Base-by-base conservation (phyloP, 768 basidiomycete species). In the Mycena rosella region DNA sequence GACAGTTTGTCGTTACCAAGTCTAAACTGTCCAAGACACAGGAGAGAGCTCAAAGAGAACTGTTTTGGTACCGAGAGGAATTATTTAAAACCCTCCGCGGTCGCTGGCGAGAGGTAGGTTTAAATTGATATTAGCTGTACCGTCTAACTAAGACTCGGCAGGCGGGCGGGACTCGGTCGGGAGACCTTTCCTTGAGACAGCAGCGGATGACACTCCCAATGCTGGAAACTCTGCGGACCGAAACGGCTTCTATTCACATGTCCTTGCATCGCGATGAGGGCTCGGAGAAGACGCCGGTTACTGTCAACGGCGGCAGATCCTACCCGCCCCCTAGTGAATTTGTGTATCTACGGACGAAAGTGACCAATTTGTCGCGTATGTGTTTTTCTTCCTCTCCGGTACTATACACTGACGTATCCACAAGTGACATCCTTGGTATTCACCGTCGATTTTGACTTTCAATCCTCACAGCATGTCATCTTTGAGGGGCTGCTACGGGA, bases 41-140 rank as follows among this genome's bases (percentile, higher is more conserved):
- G 70, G 86, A 91, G 67, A 83, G 82, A 47, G 74, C 83, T 13
- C 91, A 95, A 75, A 85, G 89, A 42, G 93, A 96, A 75, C 76
- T 96, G 18, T 99, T 99, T 81, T 99, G 98, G 98, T 97, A 98
- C 76, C 86, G 96, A 38, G 96, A 99, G 77, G 89, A 91, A 69
- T 80, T 99, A 13, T 87, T 99, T 73, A 87, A 87, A 51, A 79
- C 81, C 55, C 76, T 98, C 17, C 82, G 80, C 15, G 91, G 91
- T 13, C 83, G 82, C 20, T 99, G 98, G 98, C 86, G 86, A 74
- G 98, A 99, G 88, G 96, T 95, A 65, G 65, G 87, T 60, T 34
- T 40, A 58, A 5, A 20, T 60, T 58, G 48, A 15, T n/a, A 5
- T 70, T 48, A 61, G 53, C 44, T 45, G 44, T 55, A 49, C 27